phyloP scores from a whole-genome alignment of 1,139 yeast species.

The Sugiyamaella pinicola region DNA sequence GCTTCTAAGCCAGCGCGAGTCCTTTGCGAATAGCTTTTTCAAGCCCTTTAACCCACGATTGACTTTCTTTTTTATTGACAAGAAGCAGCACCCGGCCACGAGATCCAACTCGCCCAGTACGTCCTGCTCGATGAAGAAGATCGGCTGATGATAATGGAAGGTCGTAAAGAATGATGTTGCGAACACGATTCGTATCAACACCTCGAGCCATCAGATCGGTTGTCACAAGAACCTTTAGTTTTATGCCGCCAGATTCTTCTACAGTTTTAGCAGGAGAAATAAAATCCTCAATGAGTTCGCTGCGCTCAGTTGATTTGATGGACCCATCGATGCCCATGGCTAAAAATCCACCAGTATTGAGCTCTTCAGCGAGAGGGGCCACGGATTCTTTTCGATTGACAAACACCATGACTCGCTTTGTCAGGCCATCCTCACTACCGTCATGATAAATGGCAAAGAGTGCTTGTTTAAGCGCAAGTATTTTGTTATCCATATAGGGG shows the following conservation, averaged over 20 bases:
- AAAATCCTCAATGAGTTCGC: constrained; percentile 59
- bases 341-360: constrained; percentile 61
- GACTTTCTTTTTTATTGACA: constrained; percentile 62
- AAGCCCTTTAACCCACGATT: constrained; percentile 82
- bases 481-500: constrained; percentile 74
- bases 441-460: constrained; percentile 83
- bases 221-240: constrained; percentile 69
- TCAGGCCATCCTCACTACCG: constrained; percentile 74
- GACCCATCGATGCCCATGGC: constrained; percentile 68
- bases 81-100: constrained; percentile 85
- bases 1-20: constrained; percentile 29
- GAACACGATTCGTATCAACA: constrained; percentile 76
- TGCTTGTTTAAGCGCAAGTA: constrained; percentile 84
- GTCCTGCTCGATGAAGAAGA: constrained; percentile 85
- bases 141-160: constrained; percentile 85
- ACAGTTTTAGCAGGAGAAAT: constrained; percentile 57
- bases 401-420: constrained; percentile 83
- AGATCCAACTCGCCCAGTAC: constrained; percentile 92
- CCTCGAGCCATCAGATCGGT: constrained; percentile 93
- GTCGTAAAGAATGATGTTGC: constrained; percentile 82
- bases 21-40: constrained; percentile 65
- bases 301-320: constrained; percentile 60
- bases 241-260: constrained; percentile 30
- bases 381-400: constrained; percentile 77
- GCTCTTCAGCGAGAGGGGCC: constrained; percentile 55